Evolutionary conservation across 192 early-diverging fungal genomes (phyloP).

Genomic region (Entophlyctis helioformis): DNA sequence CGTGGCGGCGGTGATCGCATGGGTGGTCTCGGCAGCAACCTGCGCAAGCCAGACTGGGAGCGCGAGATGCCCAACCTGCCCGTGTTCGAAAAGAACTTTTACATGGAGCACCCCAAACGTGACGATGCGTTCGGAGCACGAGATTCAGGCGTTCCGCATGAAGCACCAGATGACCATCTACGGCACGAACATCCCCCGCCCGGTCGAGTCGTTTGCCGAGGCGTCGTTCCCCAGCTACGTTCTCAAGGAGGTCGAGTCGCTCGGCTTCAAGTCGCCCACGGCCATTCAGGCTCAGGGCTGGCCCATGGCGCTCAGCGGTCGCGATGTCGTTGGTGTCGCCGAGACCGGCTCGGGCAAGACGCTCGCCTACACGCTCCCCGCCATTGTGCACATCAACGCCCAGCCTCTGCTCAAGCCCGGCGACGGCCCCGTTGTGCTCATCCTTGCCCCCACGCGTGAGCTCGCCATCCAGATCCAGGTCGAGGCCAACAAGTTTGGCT

Average conservation of each 20-base stretch:
- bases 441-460: conserved; percentile 94
- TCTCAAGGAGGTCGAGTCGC: conserved; percentile 67
- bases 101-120: conserved; percentile 75
- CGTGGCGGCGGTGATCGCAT: conserved; percentile 25
- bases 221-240: conserved; percentile 89
- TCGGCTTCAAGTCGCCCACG: conserved; percentile 82
- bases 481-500: conserved; percentile 89
- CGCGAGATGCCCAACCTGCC: conserved; percentile 35
- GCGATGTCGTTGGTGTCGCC: conserved; percentile 65
- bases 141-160: conserved; percentile 67
- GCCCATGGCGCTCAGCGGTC: conserved; percentile 94
- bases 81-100: conserved; percentile 95
- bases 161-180: conserved; percentile 74
- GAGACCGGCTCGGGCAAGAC: conserved; percentile 73
- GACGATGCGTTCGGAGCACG: conserved; percentile 43
- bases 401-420: conserved; percentile 84
- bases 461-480: conserved; percentile 93
- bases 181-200: conserved; percentile 81
- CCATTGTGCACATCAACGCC: conserved; percentile 96
- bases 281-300: conserved; percentile 95
- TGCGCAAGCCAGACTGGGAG: conserved; percentile 60
- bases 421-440: conserved; percentile 93
- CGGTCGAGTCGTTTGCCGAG: conserved; percentile 78
- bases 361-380: conserved; percentile 85
- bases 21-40: conserved; percentile 38